A percentile compares a stretch with the other conserved stretches of the same genome.
Conservation (phyloP, 495 filamentous ascomycete genomes). For the Daldinia loculata region DNA sequence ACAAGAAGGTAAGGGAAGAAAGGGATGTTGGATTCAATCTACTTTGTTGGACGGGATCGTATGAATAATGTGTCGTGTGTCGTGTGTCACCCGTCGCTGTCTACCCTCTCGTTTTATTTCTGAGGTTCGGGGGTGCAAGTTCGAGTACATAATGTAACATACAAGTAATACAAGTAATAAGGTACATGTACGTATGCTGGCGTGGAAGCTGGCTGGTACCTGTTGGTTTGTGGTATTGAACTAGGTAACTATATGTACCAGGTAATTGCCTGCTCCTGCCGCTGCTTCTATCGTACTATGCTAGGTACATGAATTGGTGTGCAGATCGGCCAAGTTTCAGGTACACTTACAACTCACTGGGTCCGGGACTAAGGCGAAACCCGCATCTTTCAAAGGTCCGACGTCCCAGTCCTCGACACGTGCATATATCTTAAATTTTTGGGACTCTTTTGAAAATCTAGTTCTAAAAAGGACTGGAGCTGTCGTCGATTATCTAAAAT, state of each 20-base stretch:
- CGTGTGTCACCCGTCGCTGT: constrained; percentile 27
- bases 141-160: background rate
- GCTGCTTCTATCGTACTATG: too few species aligned
- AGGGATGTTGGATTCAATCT: constrained; percentile 12
- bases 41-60: background rate
- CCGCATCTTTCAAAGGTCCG: constrained; percentile 25
- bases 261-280: too few species aligned
- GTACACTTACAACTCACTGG: constrained; percentile 31
- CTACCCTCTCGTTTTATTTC: constrained; percentile 32
- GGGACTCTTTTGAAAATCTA: background rate
- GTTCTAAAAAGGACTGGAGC: background rate
- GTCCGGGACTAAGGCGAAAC: constrained; percentile 22
- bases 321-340: constrained; percentile 42
- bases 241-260: too few species aligned
- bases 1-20: background rate
- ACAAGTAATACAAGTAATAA: background rate
- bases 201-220: background rate
- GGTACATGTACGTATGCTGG: background rate
- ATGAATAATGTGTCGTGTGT: constrained; percentile 31
- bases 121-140: background rate
- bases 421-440: background rate
- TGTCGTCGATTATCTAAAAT: background rate
- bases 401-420: constrained; percentile 19
- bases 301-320: constrained; percentile 27
- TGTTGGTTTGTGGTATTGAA: too few species aligned